Percentiles rank a stretch among this genome's conserved stretches.
Evolutionary conservation across 768 basidiomycete genomes (phyloP).

Genomic region (Mycena chlorophos): DNA sequence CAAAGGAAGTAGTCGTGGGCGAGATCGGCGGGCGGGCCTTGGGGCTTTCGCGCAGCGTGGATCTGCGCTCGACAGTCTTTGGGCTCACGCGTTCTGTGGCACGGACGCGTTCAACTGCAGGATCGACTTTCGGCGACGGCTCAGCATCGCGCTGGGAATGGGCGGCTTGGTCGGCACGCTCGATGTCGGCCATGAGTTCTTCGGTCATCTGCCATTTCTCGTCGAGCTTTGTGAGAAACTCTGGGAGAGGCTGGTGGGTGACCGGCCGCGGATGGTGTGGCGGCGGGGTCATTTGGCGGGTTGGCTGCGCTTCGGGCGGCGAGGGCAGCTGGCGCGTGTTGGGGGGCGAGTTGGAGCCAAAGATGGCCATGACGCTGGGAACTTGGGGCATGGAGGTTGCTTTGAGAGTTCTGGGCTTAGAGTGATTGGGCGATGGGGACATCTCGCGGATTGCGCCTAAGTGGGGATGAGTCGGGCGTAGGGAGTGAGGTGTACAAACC

Average conservation of each 20-base stretch:
- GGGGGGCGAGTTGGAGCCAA: slow-evolving; percentile 34
- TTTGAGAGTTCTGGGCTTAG: slow-evolving; percentile 56
- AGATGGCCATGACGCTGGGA: slow-evolving; percentile 56
- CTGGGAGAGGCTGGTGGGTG: slow-evolving; percentile 53
- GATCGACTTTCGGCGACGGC: slow-evolving; percentile 51
- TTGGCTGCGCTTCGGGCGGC: slow-evolving; percentile 26
- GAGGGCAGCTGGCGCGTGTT: slow-evolving; percentile 27
- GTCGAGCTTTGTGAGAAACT: slow-evolving; percentile 59
- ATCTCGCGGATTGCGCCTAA: slow-evolving; percentile 48
- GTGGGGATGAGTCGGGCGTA: slow-evolving; percentile 29
- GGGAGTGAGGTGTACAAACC: slow-evolving; percentile 31
- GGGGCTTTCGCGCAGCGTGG: too few relatives aligned
- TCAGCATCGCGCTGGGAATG: slow-evolving; percentile 42
- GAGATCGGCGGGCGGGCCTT: slow-evolving; percentile 44
- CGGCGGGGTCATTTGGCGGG: slow-evolving; percentile 32
- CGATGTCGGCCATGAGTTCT: slow-evolving; percentile 70
- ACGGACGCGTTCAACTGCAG: slow-evolving; percentile 50
- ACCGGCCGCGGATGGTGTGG: slow-evolving; percentile 67
- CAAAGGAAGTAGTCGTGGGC: slow-evolving; percentile 35
- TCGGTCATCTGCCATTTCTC: slow-evolving; percentile 69
- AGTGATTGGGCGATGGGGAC: slow-evolving; percentile 45
- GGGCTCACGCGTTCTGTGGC: slow-evolving; percentile 56
- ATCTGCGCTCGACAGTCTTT: slow-evolving; percentile 45
- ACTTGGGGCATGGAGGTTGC: slow-evolving; percentile 64
- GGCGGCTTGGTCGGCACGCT: slow-evolving; percentile 63